Evolutionary conservation across 2,329 filamentous ascomycete genomes (phyloP), one percentile per base, ranked within the genome.

Genomic region (Penicillium sp.): DNA sequence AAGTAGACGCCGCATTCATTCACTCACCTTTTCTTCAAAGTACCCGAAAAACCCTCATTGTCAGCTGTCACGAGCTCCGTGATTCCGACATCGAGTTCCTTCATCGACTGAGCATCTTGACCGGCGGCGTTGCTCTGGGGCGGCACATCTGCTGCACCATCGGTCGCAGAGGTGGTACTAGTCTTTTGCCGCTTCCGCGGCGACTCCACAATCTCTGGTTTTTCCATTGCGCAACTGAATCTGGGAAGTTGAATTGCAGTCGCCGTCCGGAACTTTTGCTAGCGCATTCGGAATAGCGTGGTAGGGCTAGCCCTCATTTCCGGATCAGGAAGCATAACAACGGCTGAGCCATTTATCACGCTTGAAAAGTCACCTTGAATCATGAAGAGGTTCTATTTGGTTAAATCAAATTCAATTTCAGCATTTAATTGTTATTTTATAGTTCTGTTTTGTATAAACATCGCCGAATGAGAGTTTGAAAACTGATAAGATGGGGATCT

Each of bases 1-100:
- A 4, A 8, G 2, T 18, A 9, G 38, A 27, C 4, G 10, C 18
- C 4, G 2, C 40, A 35, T 16, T 49, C 30, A 48, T 6, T 4
- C 5, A 27, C 39, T 27, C 44, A 83, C 81, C 84, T 80, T 66
- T 87, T 84, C 76, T 90, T 90, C 63, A 89, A 63, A 13, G 85
- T 75, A 16, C 85, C 87, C 13, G 74, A 70, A 58, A 89, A 89
- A 1, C 84, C 82, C 49, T 76, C 70, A 28, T 79, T 76, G n/a
- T 79, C 69, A 1, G 77, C 71, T 41, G 78, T 82, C 14, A 87
- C 81, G 66, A 82, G 88, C 57, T 82, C 78, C 8, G 80, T 81
- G 58, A 90, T 89, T 25, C 87, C 86, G 48, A 81, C 79, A 53
- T 76, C 69, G 9, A 62, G 54, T 60, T 79, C 76, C 54, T 71